Percentiles rank a stretch among this genome's conserved stretches.
Evolutionary conservation across 352 stramenopile genomes (phyloP).

Genomic region (Phytophthora macrochlamydospora): DNA sequence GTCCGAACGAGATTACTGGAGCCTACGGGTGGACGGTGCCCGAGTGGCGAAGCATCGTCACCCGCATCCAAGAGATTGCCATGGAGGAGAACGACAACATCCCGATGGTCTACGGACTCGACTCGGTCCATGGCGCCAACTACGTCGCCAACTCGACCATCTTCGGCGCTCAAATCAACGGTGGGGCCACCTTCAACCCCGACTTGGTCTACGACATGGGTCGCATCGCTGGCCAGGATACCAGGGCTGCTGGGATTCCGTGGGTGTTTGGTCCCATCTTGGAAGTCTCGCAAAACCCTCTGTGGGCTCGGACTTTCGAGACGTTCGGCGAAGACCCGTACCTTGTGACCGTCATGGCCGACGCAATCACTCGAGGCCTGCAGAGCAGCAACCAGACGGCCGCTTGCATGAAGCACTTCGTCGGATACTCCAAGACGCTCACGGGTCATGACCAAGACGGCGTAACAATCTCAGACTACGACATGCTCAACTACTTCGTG

Average conservation of each 20-base stretch:
- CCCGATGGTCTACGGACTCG: slow-evolving; percentile 80
- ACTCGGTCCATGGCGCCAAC: slow-evolving; percentile 84
- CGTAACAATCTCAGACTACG: slow-evolving; percentile 56
- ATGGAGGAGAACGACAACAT: slow-evolving; percentile 50
- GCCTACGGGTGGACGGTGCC: slow-evolving; percentile 2
- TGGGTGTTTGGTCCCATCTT: slow-evolving; percentile 87
- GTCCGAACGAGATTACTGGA: slow-evolving; percentile 4
- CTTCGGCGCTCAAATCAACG: slow-evolving; percentile 83
- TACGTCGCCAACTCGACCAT: slow-evolving; percentile 72
- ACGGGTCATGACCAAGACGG: slow-evolving; percentile 73
- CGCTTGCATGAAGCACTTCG: slow-evolving; percentile 82
- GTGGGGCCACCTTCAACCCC: slow-evolving; percentile 81
- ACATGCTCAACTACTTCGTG: slow-evolving; percentile 73
- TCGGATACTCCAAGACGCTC: slow-evolving; percentile 67
- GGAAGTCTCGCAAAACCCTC: slow-evolving; percentile 70
- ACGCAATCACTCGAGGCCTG: slow-evolving; percentile 64
- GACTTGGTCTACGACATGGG: slow-evolving; percentile 57
- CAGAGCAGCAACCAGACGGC: slow-evolving; percentile 55
- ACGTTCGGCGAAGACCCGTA: slow-evolving; percentile 91
- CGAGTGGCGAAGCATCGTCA: slow-evolving; percentile 62
- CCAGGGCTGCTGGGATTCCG: slow-evolving; percentile 67
- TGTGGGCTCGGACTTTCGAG: slow-evolving; percentile 86
- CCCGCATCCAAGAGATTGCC: slow-evolving; percentile 70
- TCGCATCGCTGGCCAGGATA: slow-evolving; percentile 70
- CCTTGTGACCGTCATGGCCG: slow-evolving; percentile 64